phyloP scores from a whole-genome alignment of 805 yeast genomes.

The Wickerhamomyces subpelliculosus region DNA sequence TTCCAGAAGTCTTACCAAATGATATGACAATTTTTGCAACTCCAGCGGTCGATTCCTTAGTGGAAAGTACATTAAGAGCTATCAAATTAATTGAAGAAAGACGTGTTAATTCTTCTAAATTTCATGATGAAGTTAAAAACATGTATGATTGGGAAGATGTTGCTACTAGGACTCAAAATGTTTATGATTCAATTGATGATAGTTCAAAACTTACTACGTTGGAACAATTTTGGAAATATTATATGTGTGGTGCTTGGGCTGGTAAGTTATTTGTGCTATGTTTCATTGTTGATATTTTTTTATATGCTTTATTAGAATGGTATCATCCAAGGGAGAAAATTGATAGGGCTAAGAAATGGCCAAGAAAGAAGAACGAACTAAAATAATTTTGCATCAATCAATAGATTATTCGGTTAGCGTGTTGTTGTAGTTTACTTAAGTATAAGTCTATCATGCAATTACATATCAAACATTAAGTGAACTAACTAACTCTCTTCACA shows the following conservation, averaged over 20 bases:
- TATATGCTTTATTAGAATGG: slow-evolving; percentile 59
- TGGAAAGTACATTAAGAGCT: slow-evolving; percentile 65
- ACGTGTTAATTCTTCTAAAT: slow-evolving; percentile 60
- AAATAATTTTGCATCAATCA: too few species aligned
- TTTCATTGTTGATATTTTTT: slow-evolving; percentile 69
- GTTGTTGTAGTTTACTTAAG: too few species aligned
- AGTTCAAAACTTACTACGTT: slow-evolving; percentile 30
- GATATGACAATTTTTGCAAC: slow-evolving; percentile 91
- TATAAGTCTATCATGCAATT: too few species aligned
- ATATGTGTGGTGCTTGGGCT: slow-evolving; percentile 75
- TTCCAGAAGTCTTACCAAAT: slow-evolving; percentile 89
- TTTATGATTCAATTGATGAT: slow-evolving; percentile 51
- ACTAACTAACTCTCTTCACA: background rate
- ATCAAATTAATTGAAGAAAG: slow-evolving; percentile 51
- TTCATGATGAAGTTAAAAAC: slow-evolving; percentile 67
- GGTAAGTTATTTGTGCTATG: slow-evolving; percentile 79
- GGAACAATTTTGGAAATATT: slow-evolving; percentile 54
- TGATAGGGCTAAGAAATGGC: slow-evolving; percentile 83
- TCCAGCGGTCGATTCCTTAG: slow-evolving; percentile 81
- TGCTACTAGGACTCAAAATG: slow-evolving; percentile 78
- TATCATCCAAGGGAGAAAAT: slow-evolving; percentile 60
- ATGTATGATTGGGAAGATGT: slow-evolving; percentile 94
- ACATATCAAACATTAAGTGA: too few species aligned
- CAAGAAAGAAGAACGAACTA: slow-evolving; percentile 23
- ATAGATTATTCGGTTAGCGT: too few species aligned